Base-by-base conservation (phyloP, 805 yeast species). In the Saccharomycopsis olivae region DNA sequence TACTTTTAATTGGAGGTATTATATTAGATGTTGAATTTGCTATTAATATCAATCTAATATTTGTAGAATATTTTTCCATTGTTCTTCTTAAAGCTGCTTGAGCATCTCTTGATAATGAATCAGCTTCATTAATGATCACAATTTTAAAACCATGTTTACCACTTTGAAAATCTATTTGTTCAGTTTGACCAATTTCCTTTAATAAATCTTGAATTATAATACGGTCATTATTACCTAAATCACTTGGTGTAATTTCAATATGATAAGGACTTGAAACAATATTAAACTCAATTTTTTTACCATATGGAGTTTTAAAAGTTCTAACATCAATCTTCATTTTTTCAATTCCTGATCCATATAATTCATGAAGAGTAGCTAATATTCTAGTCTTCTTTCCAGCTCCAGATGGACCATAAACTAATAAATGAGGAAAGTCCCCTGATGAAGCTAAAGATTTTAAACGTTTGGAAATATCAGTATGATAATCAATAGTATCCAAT, bases 341-440 rank as follows among this genome's bases (percentile, higher is more conserved):
- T 48, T 82, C 88, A 15, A 84, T 85, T 39, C 80, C 81, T 2
- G 81, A 58, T 0, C 97, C 97, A 53, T 79, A 92, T 27, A 92
- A 67, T 49, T 85, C 85, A 41, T 75, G 68, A 39, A 92, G 61
- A 2, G 94, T 68, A 5, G 94, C 76, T 58, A 86, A 69, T 5
- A 87, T 82, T 48, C 98, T 72, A 8, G 98, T 92, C 64, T 92
- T 94, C 57, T 92, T 92, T 43, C 99, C 99, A 13, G 94, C 85
- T 3, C 99, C 99, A 28, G 87, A 76, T 1, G 98, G 97, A 0
- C 99, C 99, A 56, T 89, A 89, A 2, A 92, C 73, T 20, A 92
- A 63, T 35, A 92, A 59, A 62, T 92, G 98, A 2, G 99, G 99
- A 53, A 92, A 78, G 57, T 92, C 96, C 0, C 87, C 88, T 2